Conservation (phyloP, 805 yeast species). For the Kodamaea neixiangensis region DNA sequence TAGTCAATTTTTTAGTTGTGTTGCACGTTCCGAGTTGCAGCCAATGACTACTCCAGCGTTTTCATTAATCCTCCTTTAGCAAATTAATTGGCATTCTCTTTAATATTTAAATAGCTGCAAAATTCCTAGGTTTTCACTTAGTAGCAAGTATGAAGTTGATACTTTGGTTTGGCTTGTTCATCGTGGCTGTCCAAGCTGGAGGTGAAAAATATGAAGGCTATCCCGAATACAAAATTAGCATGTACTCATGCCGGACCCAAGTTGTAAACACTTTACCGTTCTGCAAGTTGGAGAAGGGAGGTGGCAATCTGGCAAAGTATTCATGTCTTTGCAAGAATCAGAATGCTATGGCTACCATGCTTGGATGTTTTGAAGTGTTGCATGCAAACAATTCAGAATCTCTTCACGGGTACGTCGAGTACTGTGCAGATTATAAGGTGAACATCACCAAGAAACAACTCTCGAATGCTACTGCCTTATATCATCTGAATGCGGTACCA, state of each 20-base stretch:
- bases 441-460: conserved; percentile 21
- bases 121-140: not conserved
- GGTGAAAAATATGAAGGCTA: conserved; percentile 8
- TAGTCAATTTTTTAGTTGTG: not conserved
- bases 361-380: conserved; percentile 26
- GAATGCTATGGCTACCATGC: conserved; percentile 31
- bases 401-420: conserved; percentile 14
- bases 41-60: not conserved
- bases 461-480: conserved; percentile 12
- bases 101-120: not conserved
- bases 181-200: not conserved
- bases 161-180: not conserved
- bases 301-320: not conserved
- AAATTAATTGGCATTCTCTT: not conserved
- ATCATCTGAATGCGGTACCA: conserved; percentile 17
- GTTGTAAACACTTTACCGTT: conserved; percentile 11
- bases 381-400: conserved; percentile 13
- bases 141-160: not conserved
- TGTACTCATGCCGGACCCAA: conserved; percentile 13
- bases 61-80: not conserved
- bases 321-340: conserved; percentile 27
- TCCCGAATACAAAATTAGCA: not conserved
- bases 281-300: not conserved
- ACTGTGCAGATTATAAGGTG: conserved; percentile 17
- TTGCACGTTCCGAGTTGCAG: not conserved